phyloP scores from a whole-genome alignment of 331 rosid species.

The Malus hybrid region DNA sequence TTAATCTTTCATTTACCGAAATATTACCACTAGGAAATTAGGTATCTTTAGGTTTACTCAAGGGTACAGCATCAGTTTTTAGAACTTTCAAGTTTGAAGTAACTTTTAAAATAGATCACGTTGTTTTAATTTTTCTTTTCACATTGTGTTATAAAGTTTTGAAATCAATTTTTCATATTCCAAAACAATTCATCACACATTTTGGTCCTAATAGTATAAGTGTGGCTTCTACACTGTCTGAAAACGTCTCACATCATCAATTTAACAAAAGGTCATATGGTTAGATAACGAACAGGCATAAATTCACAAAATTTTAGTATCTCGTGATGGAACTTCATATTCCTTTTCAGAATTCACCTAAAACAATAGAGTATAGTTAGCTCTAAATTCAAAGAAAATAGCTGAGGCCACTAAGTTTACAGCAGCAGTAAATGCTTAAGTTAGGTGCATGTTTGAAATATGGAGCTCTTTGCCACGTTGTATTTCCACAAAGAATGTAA shows the following conservation, averaged over 20 bases:
- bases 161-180: neutral
- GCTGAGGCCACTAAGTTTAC: conserved; percentile 1
- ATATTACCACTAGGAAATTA: neutral
- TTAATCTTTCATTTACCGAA: neutral
- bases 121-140: too few relatives aligned
- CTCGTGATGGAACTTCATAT: too few relatives aligned
- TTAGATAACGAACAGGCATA: too few relatives aligned
- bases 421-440: neutral
- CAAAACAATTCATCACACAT: neutral
- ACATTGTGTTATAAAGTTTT: neutral
- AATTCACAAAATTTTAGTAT: too few relatives aligned
- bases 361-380: neutral
- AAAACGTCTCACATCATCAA: neutral
- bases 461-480: conserved; percentile 23
- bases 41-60: neutral
- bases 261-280: too few relatives aligned
- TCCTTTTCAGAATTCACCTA: neutral
- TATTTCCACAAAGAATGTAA: conserved; percentile 20
- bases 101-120: neutral
- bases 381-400: conserved; percentile 6
- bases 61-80: neutral
- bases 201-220: neutral
- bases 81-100: neutral
- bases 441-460: conserved; percentile 3
- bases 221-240: neutral